Evolutionary conservation across 306 rosid species (phyloP), one percentile per base, ranked within the genome.

Genomic region (Gleditsia sinensis): DNA sequence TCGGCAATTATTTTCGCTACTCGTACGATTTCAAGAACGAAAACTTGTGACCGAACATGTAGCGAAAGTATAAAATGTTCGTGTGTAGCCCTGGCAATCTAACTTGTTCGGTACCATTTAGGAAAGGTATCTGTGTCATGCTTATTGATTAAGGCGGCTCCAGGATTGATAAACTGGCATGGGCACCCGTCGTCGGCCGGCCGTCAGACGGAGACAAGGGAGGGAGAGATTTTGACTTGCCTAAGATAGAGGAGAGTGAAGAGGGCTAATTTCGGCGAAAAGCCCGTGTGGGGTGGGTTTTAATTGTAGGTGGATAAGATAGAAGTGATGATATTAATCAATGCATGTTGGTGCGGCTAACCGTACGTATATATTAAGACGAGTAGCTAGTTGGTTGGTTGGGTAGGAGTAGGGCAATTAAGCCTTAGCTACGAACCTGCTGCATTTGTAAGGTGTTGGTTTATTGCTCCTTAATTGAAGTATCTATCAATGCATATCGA

Each of bases 291-390:
- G 32, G 80, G 79, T 84, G 78, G 58, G 83, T 80, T 70, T 77
- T 86, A 75, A 83, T 78, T 76, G 85, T 73, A 67, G 83, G 81
- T 69, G 81, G 86, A 87, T 86, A 63, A 71, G 83, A 85, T 71
- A 70, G 87, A 67, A 81, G 86, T 63, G 66, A 77, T 70, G 92
- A 64, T 85, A 84, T 91, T 83, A 87, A 84, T 91, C 81, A 87
- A 89, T 89, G 94, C 90, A 81, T 84, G 70, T 84, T 74, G 96
- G 82, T 85, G 87, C 57, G 75, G 65, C 88, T 86, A 88, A 83
- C 89, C 23, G 81, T 79, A 73, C 23, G 81, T 79, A 73, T 80
- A 48, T 75, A 69, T 74, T 73, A 71, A 81, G 87, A 75, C 78
- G 80, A 90, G 85, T 82, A 75, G 92, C 36, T 69, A 42, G 97